These are phyloP conservation scores for Russula compacta DNA, from an alignment of 768 basidiomycete genomes.

Conservation along the genomic window DNA sequence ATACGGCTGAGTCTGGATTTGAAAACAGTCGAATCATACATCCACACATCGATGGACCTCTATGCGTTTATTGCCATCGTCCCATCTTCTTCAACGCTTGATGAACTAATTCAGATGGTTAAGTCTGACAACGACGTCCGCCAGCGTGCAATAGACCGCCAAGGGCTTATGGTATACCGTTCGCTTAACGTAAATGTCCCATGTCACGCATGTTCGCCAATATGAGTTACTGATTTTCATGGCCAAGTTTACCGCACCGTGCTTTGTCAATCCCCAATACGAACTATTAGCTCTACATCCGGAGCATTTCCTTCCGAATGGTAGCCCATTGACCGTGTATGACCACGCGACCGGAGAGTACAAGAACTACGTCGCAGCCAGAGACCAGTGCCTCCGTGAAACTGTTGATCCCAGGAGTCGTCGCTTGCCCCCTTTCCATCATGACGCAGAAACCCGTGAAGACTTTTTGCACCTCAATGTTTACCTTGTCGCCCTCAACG, in stretches of 20 bases:
- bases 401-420: not conserved
- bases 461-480: rapidly evolving
- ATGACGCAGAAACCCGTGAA: not conserved
- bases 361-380: not conserved
- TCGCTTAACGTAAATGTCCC: too few relatives aligned
- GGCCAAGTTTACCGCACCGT: not conserved
- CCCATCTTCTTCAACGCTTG: too few relatives aligned
- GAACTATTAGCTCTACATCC: not conserved
- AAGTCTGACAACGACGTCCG: too few relatives aligned
- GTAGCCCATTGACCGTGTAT: not conserved
- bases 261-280: not conserved
- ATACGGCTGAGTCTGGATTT: too few relatives aligned
- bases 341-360: not conserved
- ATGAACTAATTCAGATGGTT: too few relatives aligned
- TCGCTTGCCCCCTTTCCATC: not conserved
- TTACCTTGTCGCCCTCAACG: not conserved
- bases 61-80: too few relatives aligned
- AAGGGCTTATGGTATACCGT: too few relatives aligned
- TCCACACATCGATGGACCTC: too few relatives aligned
- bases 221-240: not conserved
- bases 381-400: not conserved
- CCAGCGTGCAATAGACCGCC: too few relatives aligned
- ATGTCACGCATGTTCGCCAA: too few relatives aligned
- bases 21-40: too few relatives aligned
- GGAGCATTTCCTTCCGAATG: not conserved